Conservation (phyloP, 106 monocot species). For the Dactylorhiza incarnata region DNA sequence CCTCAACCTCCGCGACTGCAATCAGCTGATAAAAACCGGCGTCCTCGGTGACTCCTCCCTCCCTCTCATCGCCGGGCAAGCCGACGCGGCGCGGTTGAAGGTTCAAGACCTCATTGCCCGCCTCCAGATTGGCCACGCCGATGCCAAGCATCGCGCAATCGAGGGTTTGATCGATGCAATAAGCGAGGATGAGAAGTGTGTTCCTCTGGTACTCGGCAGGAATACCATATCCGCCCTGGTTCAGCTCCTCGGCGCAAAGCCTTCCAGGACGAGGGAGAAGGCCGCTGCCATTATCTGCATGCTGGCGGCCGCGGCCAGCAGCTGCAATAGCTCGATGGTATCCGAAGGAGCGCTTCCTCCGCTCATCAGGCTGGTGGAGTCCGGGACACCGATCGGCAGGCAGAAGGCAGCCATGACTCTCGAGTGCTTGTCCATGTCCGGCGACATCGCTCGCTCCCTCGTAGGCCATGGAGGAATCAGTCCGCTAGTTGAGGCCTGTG, state of each 20-base stretch:
- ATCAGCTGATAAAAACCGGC: constrained; percentile 46
- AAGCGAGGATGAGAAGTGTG: constrained; percentile 44
- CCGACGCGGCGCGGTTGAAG: constrained; percentile 3
- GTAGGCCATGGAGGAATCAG: constrained; percentile 54
- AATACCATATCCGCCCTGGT: constrained; percentile 46
- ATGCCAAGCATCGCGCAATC: constrained; percentile 65
- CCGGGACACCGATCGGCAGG: constrained; percentile 36
- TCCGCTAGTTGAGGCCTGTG: constrained; percentile 56
- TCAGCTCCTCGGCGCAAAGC: constrained; percentile 45
- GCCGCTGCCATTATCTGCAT: constrained; percentile 45
- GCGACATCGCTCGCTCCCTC: constrained; percentile 46
- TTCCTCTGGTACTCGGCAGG: constrained; percentile 35
- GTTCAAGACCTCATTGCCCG: constrained; percentile 51
- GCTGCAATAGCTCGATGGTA: constrained; percentile 36
- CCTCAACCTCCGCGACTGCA: constrained; percentile 47
- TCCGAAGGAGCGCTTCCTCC: constrained; percentile 67
- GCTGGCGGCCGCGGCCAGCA: constrained; percentile 47
- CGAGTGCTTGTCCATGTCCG: constrained; percentile 52
- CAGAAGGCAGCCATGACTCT: constrained; percentile 66
- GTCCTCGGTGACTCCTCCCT: constrained; percentile 25
- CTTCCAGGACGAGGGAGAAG: constrained; percentile 50
- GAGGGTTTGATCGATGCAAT: constrained; percentile 54
- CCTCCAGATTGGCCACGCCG: constrained; percentile 75
- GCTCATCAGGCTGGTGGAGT: constrained; percentile 56
- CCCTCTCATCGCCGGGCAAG: background rate